These are phyloP conservation scores for Musa schizocarpa DNA, from an alignment of 176 grass and related monocot species.

Conservation along the genomic window DNA sequence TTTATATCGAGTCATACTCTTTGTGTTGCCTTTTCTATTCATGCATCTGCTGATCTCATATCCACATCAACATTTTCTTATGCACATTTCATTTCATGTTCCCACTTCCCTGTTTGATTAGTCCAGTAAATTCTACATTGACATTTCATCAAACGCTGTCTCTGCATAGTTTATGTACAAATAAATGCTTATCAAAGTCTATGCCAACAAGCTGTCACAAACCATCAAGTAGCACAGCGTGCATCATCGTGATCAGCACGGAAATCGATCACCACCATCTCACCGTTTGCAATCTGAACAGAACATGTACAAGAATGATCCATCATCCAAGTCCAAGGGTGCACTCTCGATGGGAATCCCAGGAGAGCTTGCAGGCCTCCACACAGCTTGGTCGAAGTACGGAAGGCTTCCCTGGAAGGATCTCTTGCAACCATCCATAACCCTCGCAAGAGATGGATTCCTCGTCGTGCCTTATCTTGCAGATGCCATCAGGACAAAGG, in stretches of 20 bases:
- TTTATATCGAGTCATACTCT: neutral
- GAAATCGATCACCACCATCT: no score
- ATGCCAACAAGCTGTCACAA: no score
- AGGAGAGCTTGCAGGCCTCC: constrained; percentile 74
- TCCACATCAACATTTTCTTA: neutral
- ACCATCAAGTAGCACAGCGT: no score
- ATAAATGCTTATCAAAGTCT: neutral
- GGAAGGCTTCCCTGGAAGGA: constrained; percentile 53
- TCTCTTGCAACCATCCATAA: constrained; percentile 61
- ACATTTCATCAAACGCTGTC: no score
- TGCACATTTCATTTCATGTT: neutral
- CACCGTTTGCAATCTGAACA: constrained; percentile 14
- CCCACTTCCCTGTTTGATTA: no score
- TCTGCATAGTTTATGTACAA: no score
- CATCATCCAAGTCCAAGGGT: constrained; percentile 39
- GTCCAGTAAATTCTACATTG: no score
- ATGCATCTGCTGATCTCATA: neutral
- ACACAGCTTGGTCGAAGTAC: constrained; percentile 57
- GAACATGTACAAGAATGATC: constrained; percentile 69
- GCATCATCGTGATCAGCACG: no score
- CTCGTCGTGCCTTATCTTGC: constrained; percentile 36
- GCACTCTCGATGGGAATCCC: constrained; percentile 73
- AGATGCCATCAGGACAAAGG: constrained; percentile 18
- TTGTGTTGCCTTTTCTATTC: neutral
- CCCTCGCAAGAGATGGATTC: constrained; percentile 62